Evolutionary conservation across 129 eudicot genomes (phyloP).

Genomic region (Chrysanthemum seticuspe): DNA sequence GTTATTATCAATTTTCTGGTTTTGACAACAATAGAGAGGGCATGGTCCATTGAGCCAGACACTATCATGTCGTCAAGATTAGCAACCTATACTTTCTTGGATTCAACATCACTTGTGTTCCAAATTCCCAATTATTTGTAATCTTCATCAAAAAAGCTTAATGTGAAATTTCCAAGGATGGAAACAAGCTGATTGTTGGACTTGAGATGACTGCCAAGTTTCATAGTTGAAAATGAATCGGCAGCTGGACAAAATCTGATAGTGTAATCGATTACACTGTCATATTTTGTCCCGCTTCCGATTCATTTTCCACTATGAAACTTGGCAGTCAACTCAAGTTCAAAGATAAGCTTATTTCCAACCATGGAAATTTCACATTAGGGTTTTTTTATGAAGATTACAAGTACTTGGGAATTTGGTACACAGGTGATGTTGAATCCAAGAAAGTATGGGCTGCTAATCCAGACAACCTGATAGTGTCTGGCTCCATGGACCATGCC

Average conservation of each 20-base stretch:
- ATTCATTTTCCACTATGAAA: constrained; percentile 22
- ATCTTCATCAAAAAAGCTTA: constrained; percentile 28
- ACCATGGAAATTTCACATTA: constrained; percentile 26
- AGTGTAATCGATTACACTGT: constrained; percentile 11
- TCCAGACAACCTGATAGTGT: constrained; percentile 19
- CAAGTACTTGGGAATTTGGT: constrained; percentile 41
- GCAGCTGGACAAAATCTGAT: constrained; percentile 21
- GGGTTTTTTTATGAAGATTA: constrained; percentile 26
- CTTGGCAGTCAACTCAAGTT: constrained; percentile 10
- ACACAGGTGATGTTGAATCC: constrained; percentile 12
- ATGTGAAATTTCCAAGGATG: constrained; percentile 21
- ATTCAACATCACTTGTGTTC: constrained; percentile 23
- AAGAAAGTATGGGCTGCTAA: constrained; percentile 44
- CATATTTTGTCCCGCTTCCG: constrained; percentile 15
- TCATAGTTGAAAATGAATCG: neutral
- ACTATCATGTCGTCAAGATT: no score
- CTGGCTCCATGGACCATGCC: neutral
- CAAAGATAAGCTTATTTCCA: constrained; percentile 19
- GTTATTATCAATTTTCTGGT: no score
- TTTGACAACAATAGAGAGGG: no score
- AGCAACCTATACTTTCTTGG: constrained; percentile 36
- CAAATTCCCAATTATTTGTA: constrained; percentile 37
- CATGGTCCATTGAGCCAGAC: no score
- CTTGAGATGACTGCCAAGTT: no score
- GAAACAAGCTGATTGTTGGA: constrained; percentile 19